Conservation (phyloP, 441 rosid genomes). For the Gossypium laxum region DNA sequence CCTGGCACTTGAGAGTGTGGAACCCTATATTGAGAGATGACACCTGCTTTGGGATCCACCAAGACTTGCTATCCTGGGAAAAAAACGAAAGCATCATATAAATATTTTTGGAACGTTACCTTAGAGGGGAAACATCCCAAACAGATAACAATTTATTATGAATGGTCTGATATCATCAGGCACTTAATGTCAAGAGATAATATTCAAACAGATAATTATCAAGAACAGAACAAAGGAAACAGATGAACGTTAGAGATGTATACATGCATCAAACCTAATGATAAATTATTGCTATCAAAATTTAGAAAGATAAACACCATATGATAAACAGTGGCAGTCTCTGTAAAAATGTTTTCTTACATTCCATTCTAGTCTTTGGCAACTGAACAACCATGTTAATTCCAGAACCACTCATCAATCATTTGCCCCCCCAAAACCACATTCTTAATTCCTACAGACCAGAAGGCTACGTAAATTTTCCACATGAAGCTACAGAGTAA, state of each 20-base stretch:
- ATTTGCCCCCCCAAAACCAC: background rate
- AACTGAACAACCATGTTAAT: background rate
- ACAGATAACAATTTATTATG: background rate
- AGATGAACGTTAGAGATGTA: background rate
- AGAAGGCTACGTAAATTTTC: background rate
- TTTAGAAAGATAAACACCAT: slow-evolving; percentile 3
- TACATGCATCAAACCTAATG: background rate
- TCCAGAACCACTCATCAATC: background rate
- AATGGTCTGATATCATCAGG: background rate
- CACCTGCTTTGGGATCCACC: slow-evolving; percentile 1
- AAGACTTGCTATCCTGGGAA: background rate
- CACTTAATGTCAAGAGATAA: background rate
- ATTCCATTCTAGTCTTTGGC: background rate
- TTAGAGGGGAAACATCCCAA: background rate
- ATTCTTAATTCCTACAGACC: background rate
- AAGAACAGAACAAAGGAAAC: background rate
- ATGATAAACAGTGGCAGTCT: background rate
- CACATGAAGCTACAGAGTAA: background rate
- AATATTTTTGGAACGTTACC: background rate
- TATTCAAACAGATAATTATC: background rate
- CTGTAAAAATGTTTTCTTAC: background rate
- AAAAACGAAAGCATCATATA: background rate
- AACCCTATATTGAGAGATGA: slow-evolving; percentile 41
- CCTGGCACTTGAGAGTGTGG: slow-evolving; percentile 42
- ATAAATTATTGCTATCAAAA: background rate